phyloP scores from a whole-genome alignment of 345 rosid species.

The Psidium friedrichsthalianum region DNA sequence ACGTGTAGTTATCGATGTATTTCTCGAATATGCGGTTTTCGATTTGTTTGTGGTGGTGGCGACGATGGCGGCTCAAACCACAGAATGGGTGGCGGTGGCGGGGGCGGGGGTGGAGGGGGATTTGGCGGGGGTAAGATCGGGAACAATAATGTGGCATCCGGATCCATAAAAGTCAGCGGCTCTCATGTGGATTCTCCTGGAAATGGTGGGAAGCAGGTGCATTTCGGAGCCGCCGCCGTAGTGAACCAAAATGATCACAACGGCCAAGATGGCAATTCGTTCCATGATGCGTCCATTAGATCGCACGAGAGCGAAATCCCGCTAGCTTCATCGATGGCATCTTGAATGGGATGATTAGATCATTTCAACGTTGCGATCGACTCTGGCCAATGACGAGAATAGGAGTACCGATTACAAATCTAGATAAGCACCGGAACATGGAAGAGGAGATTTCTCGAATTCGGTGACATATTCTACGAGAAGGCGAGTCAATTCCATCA shows the following conservation, averaged over 20 bases:
- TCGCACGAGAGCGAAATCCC: slow-evolving; percentile 37
- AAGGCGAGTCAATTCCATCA: background rate
- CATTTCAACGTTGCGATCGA: background rate
- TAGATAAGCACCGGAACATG: background rate
- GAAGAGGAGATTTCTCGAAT: background rate
- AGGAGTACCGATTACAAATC: background rate
- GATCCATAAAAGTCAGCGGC: background rate
- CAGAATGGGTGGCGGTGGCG: background rate
- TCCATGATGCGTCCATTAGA: background rate
- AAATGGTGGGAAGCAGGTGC: background rate
- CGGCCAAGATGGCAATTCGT: background rate
- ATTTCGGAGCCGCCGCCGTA: slow-evolving; percentile 1
- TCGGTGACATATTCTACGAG: background rate
- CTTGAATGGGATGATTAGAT: background rate
- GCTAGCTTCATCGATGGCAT: slow-evolving; percentile 18
- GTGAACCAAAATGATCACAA: background rate
- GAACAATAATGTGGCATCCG: background rate
- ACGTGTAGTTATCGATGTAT: slow-evolving; percentile 46
- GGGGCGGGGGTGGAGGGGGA: background rate
- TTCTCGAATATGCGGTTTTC: slow-evolving; percentile 49
- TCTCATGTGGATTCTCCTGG: background rate
- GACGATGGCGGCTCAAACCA: background rate
- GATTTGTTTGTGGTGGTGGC: slow-evolving; percentile 31
- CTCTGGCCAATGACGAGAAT: background rate
- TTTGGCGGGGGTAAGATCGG: background rate